A percentile compares a stretch with the other conserved stretches of the same genome.
Evolutionary conservation across 1,284 basidiomycete genomes (phyloP).

Genomic region (Tremellales sp.): DNA sequence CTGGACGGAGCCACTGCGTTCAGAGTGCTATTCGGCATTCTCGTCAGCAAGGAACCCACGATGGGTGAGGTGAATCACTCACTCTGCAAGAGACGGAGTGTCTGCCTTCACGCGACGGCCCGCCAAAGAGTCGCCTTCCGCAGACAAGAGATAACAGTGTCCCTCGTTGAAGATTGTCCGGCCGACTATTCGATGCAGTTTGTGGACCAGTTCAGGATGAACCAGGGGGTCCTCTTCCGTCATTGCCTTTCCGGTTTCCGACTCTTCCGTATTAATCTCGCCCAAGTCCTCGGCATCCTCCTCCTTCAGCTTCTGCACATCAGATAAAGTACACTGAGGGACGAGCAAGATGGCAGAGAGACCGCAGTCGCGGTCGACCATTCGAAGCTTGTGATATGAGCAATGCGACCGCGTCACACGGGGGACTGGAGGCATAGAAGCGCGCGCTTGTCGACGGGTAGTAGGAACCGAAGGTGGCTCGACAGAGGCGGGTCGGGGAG

Average conservation of each 20-base stretch:
- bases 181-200: slow-evolving; percentile 35
- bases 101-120: too few relatives aligned
- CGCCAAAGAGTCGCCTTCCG: too few relatives aligned
- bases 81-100: too few relatives aligned
- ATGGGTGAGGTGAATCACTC: too few relatives aligned
- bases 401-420: slow-evolving; percentile 37
- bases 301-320: slow-evolving; percentile 19
- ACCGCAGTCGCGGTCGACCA: slow-evolving; percentile 16
- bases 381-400: slow-evolving; percentile 29
- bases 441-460: slow-evolving; percentile 5
- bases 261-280: slow-evolving; percentile 16
- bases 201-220: slow-evolving; percentile 22
- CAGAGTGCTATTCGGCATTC: too few relatives aligned
- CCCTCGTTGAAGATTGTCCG: slow-evolving; percentile 30
- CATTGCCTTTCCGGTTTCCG: slow-evolving; percentile 11
- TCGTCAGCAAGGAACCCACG: too few relatives aligned
- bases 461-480: not conserved
- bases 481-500: not conserved
- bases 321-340: slow-evolving; percentile 31
- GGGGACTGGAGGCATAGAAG: slow-evolving; percentile 8
- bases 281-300: slow-evolving; percentile 23
- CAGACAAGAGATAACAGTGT: slow-evolving; percentile 30
- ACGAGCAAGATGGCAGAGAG: slow-evolving; percentile 28
- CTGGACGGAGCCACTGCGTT: too few relatives aligned
- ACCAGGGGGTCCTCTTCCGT: slow-evolving; percentile 17